phyloP scores from a whole-genome alignment of 164 flowering plant species.

The Vitis labrusca region DNA sequence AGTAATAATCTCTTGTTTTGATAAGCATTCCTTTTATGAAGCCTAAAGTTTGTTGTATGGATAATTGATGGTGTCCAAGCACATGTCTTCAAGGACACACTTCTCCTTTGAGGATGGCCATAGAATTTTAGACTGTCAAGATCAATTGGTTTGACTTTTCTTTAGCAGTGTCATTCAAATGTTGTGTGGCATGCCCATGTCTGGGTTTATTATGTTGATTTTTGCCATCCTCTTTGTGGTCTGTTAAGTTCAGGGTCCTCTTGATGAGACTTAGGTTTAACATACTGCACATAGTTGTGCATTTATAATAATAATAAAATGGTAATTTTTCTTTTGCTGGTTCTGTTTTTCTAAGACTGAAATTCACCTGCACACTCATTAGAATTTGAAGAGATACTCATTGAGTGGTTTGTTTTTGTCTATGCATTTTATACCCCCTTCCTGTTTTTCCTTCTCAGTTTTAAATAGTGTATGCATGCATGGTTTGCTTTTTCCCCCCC shows the following conservation, averaged over 20 bases:
- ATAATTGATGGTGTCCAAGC: too few species aligned
- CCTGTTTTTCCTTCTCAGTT: not conserved
- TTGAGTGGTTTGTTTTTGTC: not conserved
- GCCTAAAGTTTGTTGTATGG: not conserved
- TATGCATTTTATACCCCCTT: not conserved
- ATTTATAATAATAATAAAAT: too few species aligned
- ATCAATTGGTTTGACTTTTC: not conserved
- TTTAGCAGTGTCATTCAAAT: not conserved
- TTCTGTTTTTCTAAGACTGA: not conserved
- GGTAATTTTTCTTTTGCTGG: not conserved
- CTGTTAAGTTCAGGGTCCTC: not conserved
- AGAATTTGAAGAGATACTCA: not conserved
- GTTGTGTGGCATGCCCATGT: too few species aligned
- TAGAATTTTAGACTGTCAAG: too few species aligned
- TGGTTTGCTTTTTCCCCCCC: too few species aligned
- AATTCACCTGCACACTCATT: not conserved
- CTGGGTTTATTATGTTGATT: not conserved
- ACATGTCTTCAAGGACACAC: too few species aligned
- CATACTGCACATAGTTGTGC: too few species aligned
- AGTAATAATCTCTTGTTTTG: not conserved
- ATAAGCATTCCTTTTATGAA: not conserved
- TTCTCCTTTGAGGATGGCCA: too few species aligned
- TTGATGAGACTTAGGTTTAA: too few species aligned
- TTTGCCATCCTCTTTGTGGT: conserved; percentile 1
- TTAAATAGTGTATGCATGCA: not conserved